A percentile compares a stretch with the other conserved stretches of the same genome.
Evolutionary conservation across 768 basidiomycete genomes (phyloP).

Genomic region (Boletus rufocinnamomeus): DNA sequence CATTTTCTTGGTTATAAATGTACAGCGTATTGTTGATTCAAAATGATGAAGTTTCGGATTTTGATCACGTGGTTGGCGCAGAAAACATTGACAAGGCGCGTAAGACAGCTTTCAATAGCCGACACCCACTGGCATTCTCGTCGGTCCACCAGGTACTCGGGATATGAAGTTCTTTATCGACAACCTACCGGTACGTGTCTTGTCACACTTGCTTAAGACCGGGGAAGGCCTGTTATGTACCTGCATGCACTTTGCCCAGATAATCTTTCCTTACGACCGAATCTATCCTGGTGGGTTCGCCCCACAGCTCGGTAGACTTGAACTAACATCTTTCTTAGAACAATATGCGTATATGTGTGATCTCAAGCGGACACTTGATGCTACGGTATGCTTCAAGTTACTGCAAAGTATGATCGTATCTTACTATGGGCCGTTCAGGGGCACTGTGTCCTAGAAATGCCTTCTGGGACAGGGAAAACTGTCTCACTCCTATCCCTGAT

Average conservation of each 20-base stretch:
- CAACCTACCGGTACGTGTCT: constrained; percentile 64
- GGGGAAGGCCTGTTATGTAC: neutral
- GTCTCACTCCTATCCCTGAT: constrained; percentile 94
- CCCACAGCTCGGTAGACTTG: neutral
- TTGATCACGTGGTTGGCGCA: constrained; percentile 19
- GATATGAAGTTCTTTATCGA: constrained; percentile 83
- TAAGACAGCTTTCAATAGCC: neutral
- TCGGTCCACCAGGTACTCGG: neutral
- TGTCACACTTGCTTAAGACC: neutral
- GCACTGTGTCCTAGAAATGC: constrained; percentile 99
- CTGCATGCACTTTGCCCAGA: constrained; percentile 41
- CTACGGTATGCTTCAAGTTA: constrained; percentile 57
- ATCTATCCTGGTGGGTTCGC: constrained; percentile 83
- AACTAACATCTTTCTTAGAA: constrained; percentile 49
- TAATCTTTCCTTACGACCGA: constrained; percentile 91
- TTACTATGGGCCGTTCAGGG: constrained; percentile 55
- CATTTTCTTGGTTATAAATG: neutral
- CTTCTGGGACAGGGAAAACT: constrained; percentile 98
- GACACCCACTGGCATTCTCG: neutral
- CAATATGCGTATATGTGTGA: constrained; percentile 99
- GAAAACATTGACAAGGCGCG: neutral
- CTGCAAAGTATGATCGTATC: neutral
- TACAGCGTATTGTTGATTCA: neutral
- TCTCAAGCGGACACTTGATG: constrained; percentile 94
- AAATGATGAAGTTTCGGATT: neutral